These are phyloP conservation scores for Colletotrichum higginsianum DNA, from an alignment of 2,329 filamentous ascomycete species.

Conservation along the genomic window DNA sequence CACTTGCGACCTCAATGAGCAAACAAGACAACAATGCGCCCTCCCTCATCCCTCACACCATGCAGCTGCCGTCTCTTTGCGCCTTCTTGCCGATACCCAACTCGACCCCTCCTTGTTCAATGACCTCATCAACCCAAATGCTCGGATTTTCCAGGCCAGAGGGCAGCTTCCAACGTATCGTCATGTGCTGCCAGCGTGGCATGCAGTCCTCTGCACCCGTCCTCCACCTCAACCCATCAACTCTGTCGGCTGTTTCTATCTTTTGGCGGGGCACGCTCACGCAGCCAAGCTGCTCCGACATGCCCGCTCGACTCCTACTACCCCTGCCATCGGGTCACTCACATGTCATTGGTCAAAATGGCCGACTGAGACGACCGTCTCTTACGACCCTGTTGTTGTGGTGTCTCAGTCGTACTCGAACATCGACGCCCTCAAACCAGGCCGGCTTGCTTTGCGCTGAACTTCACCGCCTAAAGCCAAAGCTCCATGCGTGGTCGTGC, in stretches of 20 bases:
- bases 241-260: constrained; percentile 42
- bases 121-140: constrained; percentile 42
- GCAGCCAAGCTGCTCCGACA: constrained; percentile 38
- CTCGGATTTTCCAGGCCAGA: constrained; percentile 38
- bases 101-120: constrained; percentile 25
- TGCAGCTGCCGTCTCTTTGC: constrained; percentile 11
- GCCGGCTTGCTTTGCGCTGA: constrained; percentile 6
- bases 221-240: constrained; percentile 36
- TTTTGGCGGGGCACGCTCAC: constrained; percentile 29
- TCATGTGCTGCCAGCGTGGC: constrained; percentile 44
- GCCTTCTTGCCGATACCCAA: constrained; percentile 35
- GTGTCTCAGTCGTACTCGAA: constrained; percentile 19
- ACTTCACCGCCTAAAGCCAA: constrained; percentile 37
- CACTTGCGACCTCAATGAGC: constrained; percentile 19
- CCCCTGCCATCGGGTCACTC: constrained; percentile 19
- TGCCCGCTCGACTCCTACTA: constrained; percentile 14
- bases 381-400: neutral
- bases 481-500: constrained; percentile 37
- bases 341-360: constrained; percentile 14
- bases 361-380: constrained; percentile 18
- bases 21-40: constrained; percentile 35
- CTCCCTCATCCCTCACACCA: constrained; percentile 14
- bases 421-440: constrained; percentile 29
- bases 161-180: constrained; percentile 20
- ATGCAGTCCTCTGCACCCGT: constrained; percentile 39